Base-by-base conservation (phyloP, 306 rosid species). In the Cercis canadensis region DNA sequence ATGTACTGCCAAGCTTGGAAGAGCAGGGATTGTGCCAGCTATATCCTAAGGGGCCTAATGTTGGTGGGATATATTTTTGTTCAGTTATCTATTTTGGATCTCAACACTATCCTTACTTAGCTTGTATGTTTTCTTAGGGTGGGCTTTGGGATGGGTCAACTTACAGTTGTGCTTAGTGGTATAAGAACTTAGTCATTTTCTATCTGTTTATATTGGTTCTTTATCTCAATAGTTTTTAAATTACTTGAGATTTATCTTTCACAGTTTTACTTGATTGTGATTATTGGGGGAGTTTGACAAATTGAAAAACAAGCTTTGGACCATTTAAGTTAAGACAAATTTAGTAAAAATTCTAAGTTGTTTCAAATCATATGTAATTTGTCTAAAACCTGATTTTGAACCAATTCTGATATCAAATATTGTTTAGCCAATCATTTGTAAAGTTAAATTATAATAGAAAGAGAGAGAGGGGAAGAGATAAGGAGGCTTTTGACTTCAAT, bases 21-120 rank as follows among this genome's bases (percentile, higher is more conserved):
- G 96, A 90, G 68, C 97, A 88, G 50, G 98, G 98, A 53, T 96
- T 93, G 78, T 92, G 96, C 44, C 97, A 87, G 72, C 88, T 90
- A 50, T 93, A 90, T 74, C 82, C 97, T 9, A 87, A 82, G 68
- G 96, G 88, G 62, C 85, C 96, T 69, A 85, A 88, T 76, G 52
- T 90, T 73, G 97, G 98, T 92, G 87, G 8, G 88, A 36, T 50
- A 19, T 33, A 34, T 21, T 61, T 72, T 59, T 73, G 73, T 14
- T 57, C 32, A 29, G 49, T 32, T 62, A 56, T 61, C 36, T 59
- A 40, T 46, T 46, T 18, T 18, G 24, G 21, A 43, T 34, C 58
- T 40, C 49, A 41, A 13, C 40, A 2, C 55, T 69, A 37, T 74
- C 14, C 15, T 19, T 24, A 7, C 40, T 56, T 45, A n/a, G 62